Conservation (phyloP, 148 eudicot genomes). For the Spergularia marina region DNA sequence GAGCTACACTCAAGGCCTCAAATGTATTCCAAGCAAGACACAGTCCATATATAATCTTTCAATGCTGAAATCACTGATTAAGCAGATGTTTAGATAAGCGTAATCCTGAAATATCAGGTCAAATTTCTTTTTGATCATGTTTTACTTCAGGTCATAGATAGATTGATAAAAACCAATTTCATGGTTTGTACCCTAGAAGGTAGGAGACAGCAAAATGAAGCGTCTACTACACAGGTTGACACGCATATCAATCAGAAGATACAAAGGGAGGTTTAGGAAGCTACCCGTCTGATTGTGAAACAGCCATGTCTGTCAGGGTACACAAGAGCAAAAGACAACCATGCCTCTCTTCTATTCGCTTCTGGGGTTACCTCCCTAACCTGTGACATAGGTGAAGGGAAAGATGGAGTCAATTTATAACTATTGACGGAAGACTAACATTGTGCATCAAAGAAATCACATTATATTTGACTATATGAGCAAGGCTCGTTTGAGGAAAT, state of each 20-base stretch:
- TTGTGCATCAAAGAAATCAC: conserved; percentile 1
- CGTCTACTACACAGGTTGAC: too few species aligned
- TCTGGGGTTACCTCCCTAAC: conserved; percentile 82
- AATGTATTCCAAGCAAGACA: not conserved
- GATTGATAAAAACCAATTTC: not conserved
- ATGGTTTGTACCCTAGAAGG: not conserved
- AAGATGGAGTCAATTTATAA: not conserved
- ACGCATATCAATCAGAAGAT: too few species aligned
- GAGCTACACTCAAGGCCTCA: not conserved
- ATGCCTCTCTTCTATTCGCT: conserved; percentile 64
- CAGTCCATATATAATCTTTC: not conserved
- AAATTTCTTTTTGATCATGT: not conserved
- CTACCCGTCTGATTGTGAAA: conserved; percentile 55
- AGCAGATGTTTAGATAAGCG: too few species aligned
- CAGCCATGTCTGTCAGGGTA: conserved; percentile 68
- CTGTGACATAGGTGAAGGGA: conserved; percentile 19
- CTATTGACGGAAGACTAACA: not conserved
- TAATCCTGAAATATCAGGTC: not conserved
- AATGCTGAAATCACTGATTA: not conserved
- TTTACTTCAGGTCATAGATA: not conserved
- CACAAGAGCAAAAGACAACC: conserved; percentile 74
- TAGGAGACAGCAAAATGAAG: too few species aligned
- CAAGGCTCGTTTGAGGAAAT: not conserved
- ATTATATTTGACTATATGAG: too few species aligned
- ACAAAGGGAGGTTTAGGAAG: not conserved